Conservation (phyloP, 108 stramenopile genomes). For the Craspedostauros australis region DNA sequence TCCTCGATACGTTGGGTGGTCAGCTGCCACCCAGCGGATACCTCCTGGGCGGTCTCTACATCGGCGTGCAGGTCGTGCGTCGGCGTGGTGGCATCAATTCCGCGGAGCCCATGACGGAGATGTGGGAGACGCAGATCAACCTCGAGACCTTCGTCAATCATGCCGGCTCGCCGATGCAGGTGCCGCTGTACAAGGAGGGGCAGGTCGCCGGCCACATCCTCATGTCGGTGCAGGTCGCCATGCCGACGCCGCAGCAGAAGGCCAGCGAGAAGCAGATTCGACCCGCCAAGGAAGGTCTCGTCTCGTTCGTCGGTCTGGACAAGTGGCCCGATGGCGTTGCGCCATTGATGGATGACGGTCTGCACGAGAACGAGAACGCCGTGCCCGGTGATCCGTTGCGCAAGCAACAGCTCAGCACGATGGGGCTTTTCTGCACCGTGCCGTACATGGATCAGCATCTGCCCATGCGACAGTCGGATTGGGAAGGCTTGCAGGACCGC, state of each 20-base stretch:
- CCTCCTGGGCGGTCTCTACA: slow-evolving; percentile 31
- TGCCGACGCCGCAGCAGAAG: slow-evolving; percentile 9
- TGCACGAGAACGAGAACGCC: not conserved
- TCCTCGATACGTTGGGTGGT: slow-evolving; percentile 31
- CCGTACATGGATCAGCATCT: slow-evolving; percentile 56
- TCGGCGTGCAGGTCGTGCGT: slow-evolving; percentile 5
- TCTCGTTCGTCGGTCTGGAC: slow-evolving; percentile 59
- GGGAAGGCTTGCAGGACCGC: slow-evolving; percentile 40
- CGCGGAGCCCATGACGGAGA: slow-evolving; percentile 6
- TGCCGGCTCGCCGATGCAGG: slow-evolving; percentile 18
- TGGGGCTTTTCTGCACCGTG: slow-evolving; percentile 64
- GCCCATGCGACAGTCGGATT: slow-evolving; percentile 33
- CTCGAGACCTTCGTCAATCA: slow-evolving; percentile 18
- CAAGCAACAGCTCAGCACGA: slow-evolving; percentile 62
- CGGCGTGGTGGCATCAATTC: not conserved
- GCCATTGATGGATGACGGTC: slow-evolving; percentile 32
- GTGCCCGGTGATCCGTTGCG: slow-evolving; percentile 25
- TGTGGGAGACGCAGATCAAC: slow-evolving; percentile 27
- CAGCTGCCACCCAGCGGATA: slow-evolving; percentile 35
- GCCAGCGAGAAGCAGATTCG: too few species aligned
- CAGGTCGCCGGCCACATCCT: slow-evolving; percentile 42
- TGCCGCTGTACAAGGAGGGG: slow-evolving; percentile 38
- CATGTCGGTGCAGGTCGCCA: slow-evolving; percentile 36
- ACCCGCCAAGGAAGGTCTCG: slow-evolving; percentile 43
- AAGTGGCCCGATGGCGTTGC: slow-evolving; percentile 38